Conservation (phyloP, 1,284 basidiomycete genomes). For the Quambalaria eucalypti region DNA sequence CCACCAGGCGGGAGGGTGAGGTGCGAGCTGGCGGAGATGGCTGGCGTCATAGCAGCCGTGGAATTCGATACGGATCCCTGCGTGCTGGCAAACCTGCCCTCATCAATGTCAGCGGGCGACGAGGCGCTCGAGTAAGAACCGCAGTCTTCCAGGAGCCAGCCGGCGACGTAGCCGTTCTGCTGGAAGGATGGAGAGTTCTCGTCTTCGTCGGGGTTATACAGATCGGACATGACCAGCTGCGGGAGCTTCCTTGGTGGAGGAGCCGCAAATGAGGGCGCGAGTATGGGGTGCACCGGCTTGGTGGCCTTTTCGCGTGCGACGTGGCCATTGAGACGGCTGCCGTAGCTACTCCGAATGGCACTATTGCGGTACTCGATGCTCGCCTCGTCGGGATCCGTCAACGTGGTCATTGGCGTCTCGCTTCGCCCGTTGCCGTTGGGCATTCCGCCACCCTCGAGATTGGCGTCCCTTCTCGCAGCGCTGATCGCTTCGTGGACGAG, state of each 20-base stretch:
- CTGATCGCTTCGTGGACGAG: conserved; percentile 22
- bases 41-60: background rate
- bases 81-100: too few species aligned
- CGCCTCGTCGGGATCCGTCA: too few species aligned
- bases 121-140: background rate
- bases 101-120: too few species aligned
- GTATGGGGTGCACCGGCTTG: background rate
- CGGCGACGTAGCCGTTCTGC: conserved; percentile 16
- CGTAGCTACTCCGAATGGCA: background rate
- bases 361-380: too few species aligned
- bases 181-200: conserved; percentile 4
- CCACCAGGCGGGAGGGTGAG: too few species aligned
- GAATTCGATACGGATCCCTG: background rate
- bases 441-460: background rate
- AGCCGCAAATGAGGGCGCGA: background rate
- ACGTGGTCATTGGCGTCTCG: background rate
- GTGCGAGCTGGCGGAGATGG: background rate
- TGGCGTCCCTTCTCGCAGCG: background rate
- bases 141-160: conserved; percentile 31
- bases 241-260: background rate
- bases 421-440: background rate
- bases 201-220: conserved; percentile 4
- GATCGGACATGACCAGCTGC: conserved; percentile 11
- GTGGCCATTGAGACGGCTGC: background rate
- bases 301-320: background rate